Percentiles rank a stretch among this genome's conserved stretches.
These are phyloP conservation scores for Phylloporus sp. DNA, from an alignment of 768 basidiomycete genomes.

Conservation along the genomic window DNA sequence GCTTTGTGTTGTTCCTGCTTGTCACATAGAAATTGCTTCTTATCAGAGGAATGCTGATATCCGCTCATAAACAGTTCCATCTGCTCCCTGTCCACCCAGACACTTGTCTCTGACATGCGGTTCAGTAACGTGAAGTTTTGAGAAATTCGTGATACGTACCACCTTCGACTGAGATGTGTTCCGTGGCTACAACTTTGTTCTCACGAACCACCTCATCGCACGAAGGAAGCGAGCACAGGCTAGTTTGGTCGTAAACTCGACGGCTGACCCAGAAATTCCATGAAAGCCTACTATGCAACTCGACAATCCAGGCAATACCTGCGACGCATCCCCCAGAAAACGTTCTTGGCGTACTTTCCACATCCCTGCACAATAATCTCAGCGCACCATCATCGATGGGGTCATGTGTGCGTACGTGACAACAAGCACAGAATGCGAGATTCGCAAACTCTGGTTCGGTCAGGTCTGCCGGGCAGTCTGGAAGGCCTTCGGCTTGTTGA, in stretches of 20 bases:
- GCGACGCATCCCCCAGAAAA: constrained; percentile 13
- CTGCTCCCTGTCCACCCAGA: constrained; percentile 5
- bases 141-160: background rate
- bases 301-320: constrained; percentile 13
- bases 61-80: background rate
- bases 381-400: background rate
- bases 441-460: constrained; percentile 1
- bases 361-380: constrained; percentile 6
- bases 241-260: background rate
- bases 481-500: background rate
- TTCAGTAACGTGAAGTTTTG: background rate
- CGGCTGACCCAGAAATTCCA: background rate
- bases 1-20: background rate
- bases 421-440: background rate
- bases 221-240: background rate
- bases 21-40: background rate
- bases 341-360: background rate
- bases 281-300: background rate
- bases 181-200: background rate
- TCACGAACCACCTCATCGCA: background rate
- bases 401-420: background rate
- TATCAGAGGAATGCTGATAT: background rate
- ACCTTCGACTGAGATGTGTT: background rate
- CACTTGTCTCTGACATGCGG: background rate
- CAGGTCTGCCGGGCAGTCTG: background rate